Percentiles rank a stretch among this genome's conserved stretches.
These are phyloP conservation scores for Fusarium coffeatum DNA, from an alignment of 2,329 filamentous ascomycete genomes.

Conservation along the genomic window DNA sequence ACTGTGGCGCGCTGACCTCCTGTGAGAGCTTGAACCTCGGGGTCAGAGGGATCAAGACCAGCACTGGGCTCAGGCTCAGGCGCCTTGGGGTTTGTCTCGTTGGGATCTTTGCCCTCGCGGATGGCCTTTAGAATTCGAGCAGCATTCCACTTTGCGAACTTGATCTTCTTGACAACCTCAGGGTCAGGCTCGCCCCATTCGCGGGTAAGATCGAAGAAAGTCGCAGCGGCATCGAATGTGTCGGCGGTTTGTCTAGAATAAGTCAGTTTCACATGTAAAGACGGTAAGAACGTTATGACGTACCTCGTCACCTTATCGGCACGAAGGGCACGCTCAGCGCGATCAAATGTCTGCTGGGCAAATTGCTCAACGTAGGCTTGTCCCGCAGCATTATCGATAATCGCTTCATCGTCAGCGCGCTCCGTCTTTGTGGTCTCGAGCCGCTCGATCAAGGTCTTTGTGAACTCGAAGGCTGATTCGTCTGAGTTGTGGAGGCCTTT, in stretches of 20 bases:
- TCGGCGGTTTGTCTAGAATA: constrained; percentile 84
- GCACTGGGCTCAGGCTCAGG: constrained; percentile 60
- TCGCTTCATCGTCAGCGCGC: constrained; percentile 81
- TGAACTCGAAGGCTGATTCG: constrained; percentile 83
- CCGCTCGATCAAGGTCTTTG: constrained; percentile 87
- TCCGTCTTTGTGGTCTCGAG: constrained; percentile 74
- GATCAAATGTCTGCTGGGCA: constrained; percentile 85
- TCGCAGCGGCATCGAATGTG: constrained; percentile 91
- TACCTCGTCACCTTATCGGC: constrained; percentile 86
- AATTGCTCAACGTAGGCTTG: constrained; percentile 96
- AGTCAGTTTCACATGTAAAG: neutral
- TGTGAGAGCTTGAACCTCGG: constrained; percentile 67
- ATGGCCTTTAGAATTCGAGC: constrained; percentile 90
- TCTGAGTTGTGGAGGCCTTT: constrained; percentile 82
- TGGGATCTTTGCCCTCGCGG: constrained; percentile 91
- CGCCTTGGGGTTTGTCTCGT: constrained; percentile 83
- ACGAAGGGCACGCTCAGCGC: constrained; percentile 83
- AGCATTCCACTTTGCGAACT: constrained; percentile 96
- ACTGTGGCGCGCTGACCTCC: constrained; percentile 58
- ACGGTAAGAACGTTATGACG: neutral
- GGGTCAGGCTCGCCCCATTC: constrained; percentile 83
- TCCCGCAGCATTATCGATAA: constrained; percentile 85
- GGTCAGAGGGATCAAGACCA: constrained; percentile 70
- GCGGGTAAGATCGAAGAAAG: constrained; percentile 87
- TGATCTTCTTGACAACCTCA: constrained; percentile 87